A percentile compares a stretch with the other conserved stretches of the same genome.
phyloP scores from a whole-genome alignment of 805 yeast species.

The Hanseniaspora nectarophila region DNA sequence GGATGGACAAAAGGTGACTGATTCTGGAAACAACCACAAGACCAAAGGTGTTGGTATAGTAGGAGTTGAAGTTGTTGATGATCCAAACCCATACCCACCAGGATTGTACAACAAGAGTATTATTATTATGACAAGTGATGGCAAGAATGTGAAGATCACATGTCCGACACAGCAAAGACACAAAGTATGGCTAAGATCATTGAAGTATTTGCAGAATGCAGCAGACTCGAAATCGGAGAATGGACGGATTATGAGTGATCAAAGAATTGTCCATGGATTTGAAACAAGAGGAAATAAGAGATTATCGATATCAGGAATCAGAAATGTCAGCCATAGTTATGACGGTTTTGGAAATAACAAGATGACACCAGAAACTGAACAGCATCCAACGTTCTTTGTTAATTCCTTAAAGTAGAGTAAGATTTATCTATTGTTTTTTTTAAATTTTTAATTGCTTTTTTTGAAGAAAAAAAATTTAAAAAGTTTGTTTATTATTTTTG shows the following conservation, averaged over 20 bases:
- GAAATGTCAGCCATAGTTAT: background rate
- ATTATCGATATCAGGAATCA: background rate
- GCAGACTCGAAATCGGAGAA: background rate
- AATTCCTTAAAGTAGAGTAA: conserved; percentile 10
- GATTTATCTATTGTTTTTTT: no score
- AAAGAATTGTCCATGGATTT: conserved; percentile 24
- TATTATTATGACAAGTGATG: conserved; percentile 49
- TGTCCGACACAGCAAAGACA: conserved; percentile 82
- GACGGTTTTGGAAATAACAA: background rate
- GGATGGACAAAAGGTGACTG: conserved; percentile 35
- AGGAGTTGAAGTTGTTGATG: conserved; percentile 67
- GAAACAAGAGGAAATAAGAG: conserved; percentile 17
- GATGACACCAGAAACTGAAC: conserved; percentile 8
- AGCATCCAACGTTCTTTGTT: conserved; percentile 11
- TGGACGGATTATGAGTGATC: background rate
- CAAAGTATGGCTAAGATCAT: conserved; percentile 79
- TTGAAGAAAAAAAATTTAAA: no score
- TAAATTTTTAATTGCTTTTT: no score
- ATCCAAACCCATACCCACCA: conserved; percentile 76
- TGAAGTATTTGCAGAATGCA: conserved; percentile 43
- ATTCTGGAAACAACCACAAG: conserved; percentile 32
- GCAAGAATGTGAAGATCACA: conserved; percentile 53
- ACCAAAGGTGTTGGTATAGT: conserved; percentile 73
- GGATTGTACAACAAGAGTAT: conserved; percentile 81
- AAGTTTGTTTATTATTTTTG: no score